These are phyloP conservation scores for Coemansia sp. DNA, from an alignment of 192 early-diverging fungal species.

Conservation along the genomic window DNA sequence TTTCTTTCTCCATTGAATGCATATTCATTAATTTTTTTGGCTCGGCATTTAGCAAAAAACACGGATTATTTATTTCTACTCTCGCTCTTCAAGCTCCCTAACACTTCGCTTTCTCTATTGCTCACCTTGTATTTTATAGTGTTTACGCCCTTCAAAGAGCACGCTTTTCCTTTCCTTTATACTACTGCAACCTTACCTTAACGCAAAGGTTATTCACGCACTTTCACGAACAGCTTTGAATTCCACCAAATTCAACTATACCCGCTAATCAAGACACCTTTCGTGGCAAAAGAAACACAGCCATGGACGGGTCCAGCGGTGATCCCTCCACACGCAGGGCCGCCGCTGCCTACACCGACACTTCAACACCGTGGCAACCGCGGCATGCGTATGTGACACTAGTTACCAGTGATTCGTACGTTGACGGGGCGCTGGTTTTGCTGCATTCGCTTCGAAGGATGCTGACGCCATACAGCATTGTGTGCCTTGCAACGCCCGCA, in stretches of 20 bases:
- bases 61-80: neutral
- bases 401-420: conserved; percentile 82
- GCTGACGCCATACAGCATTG: conserved; percentile 62
- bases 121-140: neutral
- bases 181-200: neutral
- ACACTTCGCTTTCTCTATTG: neutral
- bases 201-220: neutral
- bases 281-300: neutral
- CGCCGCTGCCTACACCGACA: neutral
- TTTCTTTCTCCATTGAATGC: neutral
- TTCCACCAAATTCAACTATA: neutral
- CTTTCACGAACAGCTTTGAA: neutral
- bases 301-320: neutral
- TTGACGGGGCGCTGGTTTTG: conserved; percentile 80
- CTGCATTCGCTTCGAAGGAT: conserved; percentile 71
- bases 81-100: neutral
- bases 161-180: neutral
- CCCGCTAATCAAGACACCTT: neutral
- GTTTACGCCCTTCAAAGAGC: neutral
- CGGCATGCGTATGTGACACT: conserved; percentile 80
- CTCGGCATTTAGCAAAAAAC: neutral
- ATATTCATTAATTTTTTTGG: neutral
- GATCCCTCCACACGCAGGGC: neutral
- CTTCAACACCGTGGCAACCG: neutral
- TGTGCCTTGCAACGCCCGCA: conserved; percentile 68